Evolutionary conservation across 441 rosid genomes (phyloP).

Genomic region (Omphalea diandra): DNA sequence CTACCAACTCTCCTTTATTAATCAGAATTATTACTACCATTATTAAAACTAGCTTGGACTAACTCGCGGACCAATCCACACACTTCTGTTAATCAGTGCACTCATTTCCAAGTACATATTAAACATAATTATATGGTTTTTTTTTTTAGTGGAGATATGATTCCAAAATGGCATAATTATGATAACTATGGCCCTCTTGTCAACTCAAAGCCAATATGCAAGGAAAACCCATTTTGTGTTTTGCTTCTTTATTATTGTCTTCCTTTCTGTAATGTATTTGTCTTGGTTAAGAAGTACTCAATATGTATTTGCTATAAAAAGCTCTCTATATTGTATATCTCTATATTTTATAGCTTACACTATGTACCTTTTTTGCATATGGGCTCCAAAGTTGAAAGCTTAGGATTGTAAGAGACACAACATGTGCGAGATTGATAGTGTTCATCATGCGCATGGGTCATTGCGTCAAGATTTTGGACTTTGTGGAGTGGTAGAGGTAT

Average conservation of each 20-base stretch:
- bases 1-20: conserved; percentile 14
- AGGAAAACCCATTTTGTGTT: conserved; percentile 9
- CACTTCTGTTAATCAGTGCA: conserved; percentile 28
- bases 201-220: conserved; percentile 34
- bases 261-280: too few relatives aligned
- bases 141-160: conserved; percentile 36
- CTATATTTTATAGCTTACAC: conserved; percentile 1
- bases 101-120: conserved; percentile 27
- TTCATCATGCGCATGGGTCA: conserved; percentile 31
- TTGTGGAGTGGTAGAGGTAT: too few relatives aligned
- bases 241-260: too few relatives aligned
- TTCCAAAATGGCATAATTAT: conserved; percentile 35
- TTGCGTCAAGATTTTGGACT: conserved; percentile 12
- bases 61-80: conserved; percentile 28
- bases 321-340: too few relatives aligned
- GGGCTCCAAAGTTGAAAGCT: conserved; percentile 1
- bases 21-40: conserved; percentile 31
- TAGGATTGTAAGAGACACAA: conserved; percentile 33
- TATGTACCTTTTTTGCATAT: background rate
- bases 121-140: conserved; percentile 21
- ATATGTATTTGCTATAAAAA: conserved; percentile 21
- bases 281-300: too few relatives aligned
- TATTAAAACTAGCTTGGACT: conserved; percentile 26
- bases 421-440: conserved; percentile 39
- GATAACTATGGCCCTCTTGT: conserved; percentile 28